These are phyloP conservation scores for Arthroderma uncinatum DNA, from an alignment of 2,329 filamentous ascomycete genomes.

Conservation along the genomic window DNA sequence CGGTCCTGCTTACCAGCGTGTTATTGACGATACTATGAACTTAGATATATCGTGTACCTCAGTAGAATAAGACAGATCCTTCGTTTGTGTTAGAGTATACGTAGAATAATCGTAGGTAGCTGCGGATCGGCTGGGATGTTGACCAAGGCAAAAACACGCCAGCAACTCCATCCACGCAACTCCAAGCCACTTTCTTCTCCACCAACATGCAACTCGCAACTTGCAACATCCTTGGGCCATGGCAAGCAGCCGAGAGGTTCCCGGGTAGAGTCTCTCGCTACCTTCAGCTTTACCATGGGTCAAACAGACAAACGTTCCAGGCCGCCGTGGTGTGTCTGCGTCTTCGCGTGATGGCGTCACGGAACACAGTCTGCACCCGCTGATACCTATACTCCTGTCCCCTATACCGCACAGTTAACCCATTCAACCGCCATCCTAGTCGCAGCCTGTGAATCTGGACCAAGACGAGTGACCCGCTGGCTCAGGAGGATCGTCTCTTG, in stretches of 20 bases:
- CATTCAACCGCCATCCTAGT: neutral
- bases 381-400: neutral
- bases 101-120: too few species aligned
- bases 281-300: too few species aligned
- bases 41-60: neutral
- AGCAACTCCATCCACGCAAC: neutral
- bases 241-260: too few species aligned
- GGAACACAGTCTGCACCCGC: neutral
- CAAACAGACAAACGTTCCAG: neutral
- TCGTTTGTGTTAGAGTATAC: too few species aligned
- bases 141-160: neutral
- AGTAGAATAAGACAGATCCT: too few species aligned
- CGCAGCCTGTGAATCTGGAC: neutral
- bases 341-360: constrained; percentile 1
- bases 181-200: neutral
- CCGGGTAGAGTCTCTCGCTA: too few species aligned
- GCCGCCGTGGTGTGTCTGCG: neutral
- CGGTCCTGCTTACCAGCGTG: neutral
- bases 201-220: neutral
- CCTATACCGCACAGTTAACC: neutral
- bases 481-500: constrained; percentile 1
- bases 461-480: neutral
- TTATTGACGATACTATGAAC: neutral
- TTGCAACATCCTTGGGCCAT: neutral
- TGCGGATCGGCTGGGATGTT: too few species aligned